Evolutionary conservation across 1,139 yeast species (phyloP), one percentile per base, ranked within the genome.

Genomic region (Geotrichum restrictum): DNA sequence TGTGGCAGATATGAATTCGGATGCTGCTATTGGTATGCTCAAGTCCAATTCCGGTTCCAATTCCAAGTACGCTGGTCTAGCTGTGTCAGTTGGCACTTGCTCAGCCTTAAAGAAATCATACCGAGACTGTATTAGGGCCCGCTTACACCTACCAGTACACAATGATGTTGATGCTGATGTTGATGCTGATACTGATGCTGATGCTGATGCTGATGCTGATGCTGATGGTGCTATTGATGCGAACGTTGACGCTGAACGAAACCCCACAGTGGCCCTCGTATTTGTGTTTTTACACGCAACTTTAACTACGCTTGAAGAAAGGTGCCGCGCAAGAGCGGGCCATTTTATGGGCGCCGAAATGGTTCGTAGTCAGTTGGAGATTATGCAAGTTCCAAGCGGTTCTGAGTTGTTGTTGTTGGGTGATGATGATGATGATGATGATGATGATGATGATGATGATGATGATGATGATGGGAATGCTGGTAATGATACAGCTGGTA

Each of bases 301-400:
- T 3, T 78, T 75, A 59, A 84, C 82, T 8, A 85, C 78, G 59
- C 76, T 89, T 48, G 59, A 78, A 19, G 67, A 70, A 38, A 76
- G 98, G 51, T 85, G 88, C 49, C 71, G 70, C 14, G 67, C 71
- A 16, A 75, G 98, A 58, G 68, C 77, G 60, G 82, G 81, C 48
- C 98, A 93, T 64, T 93, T 77, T 67, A 91, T 93, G 96, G 88
- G 88, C 62, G 75, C 84, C 2, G 79, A 80, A 54, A 88, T 89
- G 97, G 81, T 89, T 43, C 75, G 78, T 56, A 82, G 91, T 21
- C 98, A 89, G 65, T 82, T 82, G 59, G 80, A 75, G 8, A 81
- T 82, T 55, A 78, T 88, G 80, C 85, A 89, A 65, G 70, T 86
- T 3, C 97, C 97, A 0, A 48, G n/a, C 13, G 31, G 31, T 11